These are phyloP conservation scores for Sporisorium scitamineum DNA, from an alignment of 1,284 basidiomycete species.

Conservation along the genomic window DNA sequence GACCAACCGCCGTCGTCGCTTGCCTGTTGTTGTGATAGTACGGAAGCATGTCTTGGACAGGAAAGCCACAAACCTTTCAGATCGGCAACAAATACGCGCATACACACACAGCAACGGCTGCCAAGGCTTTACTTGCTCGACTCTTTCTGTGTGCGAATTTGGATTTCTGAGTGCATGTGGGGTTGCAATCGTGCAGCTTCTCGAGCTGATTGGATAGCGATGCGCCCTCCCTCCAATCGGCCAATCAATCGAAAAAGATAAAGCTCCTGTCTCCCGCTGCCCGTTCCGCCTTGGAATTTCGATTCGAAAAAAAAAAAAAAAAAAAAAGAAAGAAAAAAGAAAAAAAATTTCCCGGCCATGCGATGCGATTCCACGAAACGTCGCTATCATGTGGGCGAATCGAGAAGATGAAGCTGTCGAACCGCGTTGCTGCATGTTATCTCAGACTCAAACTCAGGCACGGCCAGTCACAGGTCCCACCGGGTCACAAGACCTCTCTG, in stretches of 20 bases:
- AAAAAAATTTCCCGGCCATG: not conserved
- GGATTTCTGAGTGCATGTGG: slow-evolving; percentile 8
- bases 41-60: not conserved
- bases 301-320: slow-evolving; percentile 4
- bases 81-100: not conserved
- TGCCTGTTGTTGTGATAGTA: slow-evolving; percentile 2
- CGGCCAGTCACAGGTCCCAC: not conserved
- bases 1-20: not conserved
- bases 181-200: slow-evolving; percentile 11
- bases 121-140: slow-evolving; percentile 7
- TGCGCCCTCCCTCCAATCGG: not conserved
- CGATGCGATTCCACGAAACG: not conserved
- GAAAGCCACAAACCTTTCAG: not conserved
- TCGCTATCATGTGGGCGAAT: not conserved
- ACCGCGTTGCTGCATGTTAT: too few relatives aligned
- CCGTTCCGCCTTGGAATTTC: not conserved
- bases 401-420: not conserved
- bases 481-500: not conserved
- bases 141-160: not conserved
- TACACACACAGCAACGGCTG: not conserved
- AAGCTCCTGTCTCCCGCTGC: not conserved
- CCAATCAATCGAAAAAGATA: slow-evolving; percentile 1
- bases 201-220: slow-evolving; percentile 18
- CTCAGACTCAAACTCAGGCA: slow-evolving; percentile 6
- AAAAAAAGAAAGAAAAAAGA: not conserved